These are phyloP conservation scores for Sarcodon aspratus DNA, from an alignment of 768 basidiomycete species.

Conservation along the genomic window DNA sequence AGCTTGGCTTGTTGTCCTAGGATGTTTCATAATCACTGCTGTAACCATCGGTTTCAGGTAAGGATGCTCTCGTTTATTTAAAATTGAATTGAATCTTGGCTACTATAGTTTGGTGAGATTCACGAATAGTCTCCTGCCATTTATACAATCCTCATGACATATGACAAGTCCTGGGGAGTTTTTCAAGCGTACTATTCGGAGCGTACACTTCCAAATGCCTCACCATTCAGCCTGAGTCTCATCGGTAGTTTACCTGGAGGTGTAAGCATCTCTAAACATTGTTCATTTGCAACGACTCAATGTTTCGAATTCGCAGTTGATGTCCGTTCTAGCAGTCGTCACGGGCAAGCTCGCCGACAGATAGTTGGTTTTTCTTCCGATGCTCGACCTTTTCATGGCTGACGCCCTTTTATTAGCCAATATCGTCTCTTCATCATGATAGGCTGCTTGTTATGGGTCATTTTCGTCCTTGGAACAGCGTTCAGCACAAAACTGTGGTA, in stretches of 20 bases:
- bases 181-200: slow-evolving; percentile 23
- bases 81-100: background rate
- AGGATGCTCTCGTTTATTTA: slow-evolving; percentile 1
- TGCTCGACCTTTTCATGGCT: background rate
- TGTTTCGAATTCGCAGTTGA: slow-evolving; percentile 5
- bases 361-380: slow-evolving; percentile 7
- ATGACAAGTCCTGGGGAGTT: too few relatives aligned
- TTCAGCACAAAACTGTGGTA: slow-evolving; percentile 14
- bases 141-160: background rate
- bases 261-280: slow-evolving; percentile 3
- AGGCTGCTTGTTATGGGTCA: slow-evolving; percentile 13
- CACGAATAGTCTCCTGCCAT: background rate
- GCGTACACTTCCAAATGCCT: slow-evolving; percentile 11
- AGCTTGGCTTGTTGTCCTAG: slow-evolving; percentile 20
- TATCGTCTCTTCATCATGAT: slow-evolving; percentile 8
- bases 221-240: slow-evolving; percentile 10
- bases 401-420: background rate
- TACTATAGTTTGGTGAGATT: background rate
- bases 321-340: slow-evolving; percentile 10
- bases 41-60: slow-evolving; percentile 17
- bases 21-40: slow-evolving; percentile 17
- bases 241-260: slow-evolving; percentile 12
- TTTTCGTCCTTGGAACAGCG: slow-evolving; percentile 10
- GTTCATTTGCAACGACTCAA: background rate
- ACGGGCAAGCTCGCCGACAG: slow-evolving; percentile 12